A percentile compares a stretch with the other conserved stretches of the same genome.
Evolutionary conservation across 2,329 filamentous ascomycete genomes (phyloP).

Genomic region (Emergomyces pasteurianus): DNA sequence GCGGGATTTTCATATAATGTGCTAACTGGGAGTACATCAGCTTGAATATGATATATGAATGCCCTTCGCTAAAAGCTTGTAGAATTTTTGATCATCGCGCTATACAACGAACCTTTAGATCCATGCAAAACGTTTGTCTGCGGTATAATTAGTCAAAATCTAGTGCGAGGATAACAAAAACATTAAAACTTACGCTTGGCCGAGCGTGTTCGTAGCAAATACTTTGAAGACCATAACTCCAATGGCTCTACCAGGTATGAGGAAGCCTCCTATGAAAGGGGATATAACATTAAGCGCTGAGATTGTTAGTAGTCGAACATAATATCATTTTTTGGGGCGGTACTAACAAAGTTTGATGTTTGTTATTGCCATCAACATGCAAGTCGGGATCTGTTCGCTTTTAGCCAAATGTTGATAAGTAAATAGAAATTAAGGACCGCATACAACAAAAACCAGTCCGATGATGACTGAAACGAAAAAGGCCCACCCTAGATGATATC

Average conservation of each 20-base stretch:
- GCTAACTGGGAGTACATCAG: constrained; percentile 10
- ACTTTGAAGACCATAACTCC: constrained; percentile 19
- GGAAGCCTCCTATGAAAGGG: constrained; percentile 16
- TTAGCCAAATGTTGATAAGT: constrained; percentile 4
- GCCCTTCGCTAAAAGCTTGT: background rate
- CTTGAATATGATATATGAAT: background rate
- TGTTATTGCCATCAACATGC: constrained; percentile 15
- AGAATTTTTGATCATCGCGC: background rate
- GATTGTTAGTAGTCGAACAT: background rate
- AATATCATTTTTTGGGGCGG: background rate
- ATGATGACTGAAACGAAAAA: background rate
- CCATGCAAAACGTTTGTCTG: constrained; percentile 8
- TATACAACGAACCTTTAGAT: constrained; percentile 3
- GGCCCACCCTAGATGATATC: background rate
- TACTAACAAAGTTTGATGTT: constrained; percentile 14
- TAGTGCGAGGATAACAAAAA: background rate
- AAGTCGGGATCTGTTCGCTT: constrained; percentile 13
- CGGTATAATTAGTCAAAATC: background rate
- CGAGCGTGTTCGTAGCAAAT: constrained; percentile 17
- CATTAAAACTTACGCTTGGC: constrained; percentile 12
- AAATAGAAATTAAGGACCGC: background rate
- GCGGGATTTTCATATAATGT: constrained; percentile 26
- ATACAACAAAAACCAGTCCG: background rate
- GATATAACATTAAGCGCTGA: constrained; percentile 17
- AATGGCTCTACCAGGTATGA: constrained; percentile 17